These are phyloP conservation scores for Aspergillus sp. DNA, from an alignment of 2,329 filamentous ascomycete species.

Conservation along the genomic window DNA sequence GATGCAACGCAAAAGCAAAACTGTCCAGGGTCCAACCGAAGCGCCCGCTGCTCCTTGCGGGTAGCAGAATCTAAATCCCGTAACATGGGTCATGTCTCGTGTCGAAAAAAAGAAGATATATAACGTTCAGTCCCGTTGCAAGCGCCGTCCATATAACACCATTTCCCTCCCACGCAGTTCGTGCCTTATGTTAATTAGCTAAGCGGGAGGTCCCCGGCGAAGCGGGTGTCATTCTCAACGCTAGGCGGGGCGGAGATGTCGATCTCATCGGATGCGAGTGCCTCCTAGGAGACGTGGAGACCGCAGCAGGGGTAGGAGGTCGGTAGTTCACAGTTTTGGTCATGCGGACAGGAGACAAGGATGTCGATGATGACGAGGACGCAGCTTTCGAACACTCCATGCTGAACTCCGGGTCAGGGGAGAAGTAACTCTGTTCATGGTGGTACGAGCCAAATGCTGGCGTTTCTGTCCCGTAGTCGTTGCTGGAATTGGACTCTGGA, in stretches of 20 bases:
- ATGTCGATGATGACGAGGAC: conserved; percentile 2
- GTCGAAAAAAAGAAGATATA: neutral
- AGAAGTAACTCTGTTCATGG: conserved; percentile 12
- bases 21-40: conserved; percentile 2
- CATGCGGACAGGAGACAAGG: neutral
- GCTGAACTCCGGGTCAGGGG: conserved; percentile 13
- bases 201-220: conserved; percentile 8
- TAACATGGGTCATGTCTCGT: conserved; percentile 12
- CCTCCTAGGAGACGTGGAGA: conserved; percentile 1
- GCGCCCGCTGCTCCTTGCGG: conserved; percentile 1
- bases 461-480: conserved; percentile 16
- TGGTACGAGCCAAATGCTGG: conserved; percentile 15
- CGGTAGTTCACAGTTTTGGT: neutral
- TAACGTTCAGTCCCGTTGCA: conserved; percentile 2
- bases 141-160: conserved; percentile 8
- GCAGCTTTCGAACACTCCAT: conserved; percentile 5
- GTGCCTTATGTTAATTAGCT: conserved; percentile 1
- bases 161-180: neutral
- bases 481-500: conserved; percentile 14
- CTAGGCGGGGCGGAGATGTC: conserved; percentile 15
- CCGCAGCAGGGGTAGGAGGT: neutral
- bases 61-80: conserved; percentile 14
- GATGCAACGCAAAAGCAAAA: conserved; percentile 6
- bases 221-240: conserved; percentile 26
- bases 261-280: conserved; percentile 15